A percentile compares a stretch with the other conserved stretches of the same genome.
These are phyloP conservation scores for Clonostachys chloroleuca DNA, from an alignment of 2,329 filamentous ascomycete genomes.

Conservation along the genomic window DNA sequence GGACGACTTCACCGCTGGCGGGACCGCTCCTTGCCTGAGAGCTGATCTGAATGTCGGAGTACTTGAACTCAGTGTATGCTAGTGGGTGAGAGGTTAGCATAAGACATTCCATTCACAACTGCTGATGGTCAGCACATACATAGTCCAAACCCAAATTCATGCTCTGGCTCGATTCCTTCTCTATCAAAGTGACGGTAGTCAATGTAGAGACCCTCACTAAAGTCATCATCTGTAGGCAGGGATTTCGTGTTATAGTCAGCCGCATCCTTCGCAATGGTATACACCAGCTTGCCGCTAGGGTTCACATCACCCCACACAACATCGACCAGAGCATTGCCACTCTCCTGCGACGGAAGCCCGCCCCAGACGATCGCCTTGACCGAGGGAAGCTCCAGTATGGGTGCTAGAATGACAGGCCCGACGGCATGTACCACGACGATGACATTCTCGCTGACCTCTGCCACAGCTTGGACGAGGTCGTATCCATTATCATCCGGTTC, in stretches of 20 bases:
- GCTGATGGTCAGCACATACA: conserved; percentile 26
- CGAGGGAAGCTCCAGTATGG: conserved; percentile 51
- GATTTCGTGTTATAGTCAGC: conserved; percentile 38
- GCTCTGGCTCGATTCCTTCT: conserved; percentile 53
- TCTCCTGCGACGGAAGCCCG: conserved; percentile 78
- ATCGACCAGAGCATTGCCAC: conserved; percentile 71
- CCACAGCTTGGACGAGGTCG: conserved; percentile 56
- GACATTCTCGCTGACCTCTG: conserved; percentile 59
- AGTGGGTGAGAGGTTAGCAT: background rate
- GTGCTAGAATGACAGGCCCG: conserved; percentile 64
- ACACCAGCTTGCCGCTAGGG: conserved; percentile 65
- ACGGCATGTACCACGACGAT: conserved; percentile 70
- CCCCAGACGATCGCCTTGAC: conserved; percentile 68
- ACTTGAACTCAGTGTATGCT: conserved; percentile 67
- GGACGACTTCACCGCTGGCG: conserved; percentile 27
- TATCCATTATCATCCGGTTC: conserved; percentile 63
- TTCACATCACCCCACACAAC: conserved; percentile 67
- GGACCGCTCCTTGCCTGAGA: conserved; percentile 29
- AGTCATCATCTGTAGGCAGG: conserved; percentile 40
- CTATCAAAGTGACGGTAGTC: conserved; percentile 76
- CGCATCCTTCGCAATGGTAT: conserved; percentile 46
- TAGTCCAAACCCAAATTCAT: conserved; percentile 73
- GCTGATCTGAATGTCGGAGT: conserved; percentile 37
- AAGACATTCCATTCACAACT: background rate
- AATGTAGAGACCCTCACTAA: conserved; percentile 70